These are phyloP conservation scores for Westerdykella sp. DNA, from an alignment of 2,329 filamentous ascomycete species.

Conservation along the genomic window DNA sequence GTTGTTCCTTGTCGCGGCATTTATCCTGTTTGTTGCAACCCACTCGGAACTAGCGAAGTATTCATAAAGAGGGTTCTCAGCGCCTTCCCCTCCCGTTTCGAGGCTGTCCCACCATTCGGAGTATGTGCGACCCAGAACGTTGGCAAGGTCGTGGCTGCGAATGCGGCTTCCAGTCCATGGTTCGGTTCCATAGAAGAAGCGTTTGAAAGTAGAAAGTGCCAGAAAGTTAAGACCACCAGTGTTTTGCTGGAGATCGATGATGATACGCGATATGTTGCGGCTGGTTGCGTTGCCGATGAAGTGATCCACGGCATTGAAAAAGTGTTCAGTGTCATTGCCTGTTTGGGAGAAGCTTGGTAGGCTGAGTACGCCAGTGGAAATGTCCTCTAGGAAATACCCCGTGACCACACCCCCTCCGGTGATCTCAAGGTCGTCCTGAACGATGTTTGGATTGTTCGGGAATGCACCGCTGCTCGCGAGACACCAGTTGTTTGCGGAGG, in stretches of 20 bases:
- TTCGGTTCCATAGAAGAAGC: constrained; percentile 42
- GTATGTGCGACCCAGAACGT: constrained; percentile 12
- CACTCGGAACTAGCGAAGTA: constrained; percentile 15
- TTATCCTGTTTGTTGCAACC: constrained; percentile 16
- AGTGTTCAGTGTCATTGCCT: constrained; percentile 9
- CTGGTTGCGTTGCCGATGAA: constrained; percentile 43
- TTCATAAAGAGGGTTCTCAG: neutral
- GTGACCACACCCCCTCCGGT: constrained; percentile 22
- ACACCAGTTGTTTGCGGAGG: constrained; percentile 11
- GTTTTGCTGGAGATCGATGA: constrained; percentile 58
- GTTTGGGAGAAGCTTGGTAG: constrained; percentile 35
- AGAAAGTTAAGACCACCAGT: constrained; percentile 43
- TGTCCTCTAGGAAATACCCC: constrained; percentile 40
- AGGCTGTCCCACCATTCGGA: constrained; percentile 4
- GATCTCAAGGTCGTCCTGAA: constrained; percentile 15
- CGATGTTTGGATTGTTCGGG: constrained; percentile 16
- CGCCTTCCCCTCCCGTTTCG: neutral
- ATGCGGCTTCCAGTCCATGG: constrained; percentile 41
- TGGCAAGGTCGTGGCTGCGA: constrained; percentile 34
- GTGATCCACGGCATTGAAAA: constrained; percentile 22
- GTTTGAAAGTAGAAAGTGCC: constrained; percentile 39
- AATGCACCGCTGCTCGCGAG: constrained; percentile 14
- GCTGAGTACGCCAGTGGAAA: constrained; percentile 39
- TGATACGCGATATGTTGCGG: constrained; percentile 47
- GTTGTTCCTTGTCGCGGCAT: constrained; percentile 14